These are phyloP conservation scores for Echites panduratus DNA, from an alignment of 257 asterid species.

Conservation along the genomic window DNA sequence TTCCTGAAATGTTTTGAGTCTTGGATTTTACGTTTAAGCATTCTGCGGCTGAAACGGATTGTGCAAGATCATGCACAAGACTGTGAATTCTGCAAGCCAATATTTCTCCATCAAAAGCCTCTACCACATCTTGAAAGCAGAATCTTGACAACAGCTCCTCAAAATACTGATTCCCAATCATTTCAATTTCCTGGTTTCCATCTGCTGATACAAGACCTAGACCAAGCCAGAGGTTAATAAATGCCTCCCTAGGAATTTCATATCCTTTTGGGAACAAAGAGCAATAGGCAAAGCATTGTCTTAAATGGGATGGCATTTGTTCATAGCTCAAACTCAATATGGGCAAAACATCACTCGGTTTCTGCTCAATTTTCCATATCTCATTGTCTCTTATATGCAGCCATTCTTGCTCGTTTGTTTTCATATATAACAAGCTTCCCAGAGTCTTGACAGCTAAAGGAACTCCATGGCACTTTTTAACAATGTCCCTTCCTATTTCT, in stretches of 20 bases:
- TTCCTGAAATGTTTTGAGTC: constrained; percentile 17
- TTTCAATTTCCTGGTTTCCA: constrained; percentile 26
- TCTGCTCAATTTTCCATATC: constrained; percentile 48
- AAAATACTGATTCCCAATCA: constrained; percentile 40
- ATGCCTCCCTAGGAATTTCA: constrained; percentile 39
- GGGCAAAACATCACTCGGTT: constrained; percentile 38
- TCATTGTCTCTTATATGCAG: constrained; percentile 36
- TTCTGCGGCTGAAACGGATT: constrained; percentile 42
- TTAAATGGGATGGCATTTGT: constrained; percentile 41
- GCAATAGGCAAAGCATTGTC: constrained; percentile 58
- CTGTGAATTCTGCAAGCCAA: constrained; percentile 47
- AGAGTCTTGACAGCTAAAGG: constrained; percentile 46
- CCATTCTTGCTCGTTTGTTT: constrained; percentile 43
- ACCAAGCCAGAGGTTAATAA: constrained; percentile 53
- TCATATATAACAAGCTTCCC: constrained; percentile 41
- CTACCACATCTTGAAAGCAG: constrained; percentile 45
- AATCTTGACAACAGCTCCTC: constrained; percentile 43
- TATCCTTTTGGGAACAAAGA: constrained; percentile 47
- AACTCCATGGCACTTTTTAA: constrained; percentile 47
- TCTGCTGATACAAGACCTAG: constrained; percentile 38
- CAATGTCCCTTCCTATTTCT: constrained; percentile 39
- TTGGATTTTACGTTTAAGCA: constrained; percentile 28
- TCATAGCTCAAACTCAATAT: constrained; percentile 42
- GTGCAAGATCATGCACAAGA: constrained; percentile 35
- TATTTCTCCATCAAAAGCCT: constrained; percentile 56